phyloP scores from a whole-genome alignment of 306 rosid species.

The Quercus agrifolia region DNA sequence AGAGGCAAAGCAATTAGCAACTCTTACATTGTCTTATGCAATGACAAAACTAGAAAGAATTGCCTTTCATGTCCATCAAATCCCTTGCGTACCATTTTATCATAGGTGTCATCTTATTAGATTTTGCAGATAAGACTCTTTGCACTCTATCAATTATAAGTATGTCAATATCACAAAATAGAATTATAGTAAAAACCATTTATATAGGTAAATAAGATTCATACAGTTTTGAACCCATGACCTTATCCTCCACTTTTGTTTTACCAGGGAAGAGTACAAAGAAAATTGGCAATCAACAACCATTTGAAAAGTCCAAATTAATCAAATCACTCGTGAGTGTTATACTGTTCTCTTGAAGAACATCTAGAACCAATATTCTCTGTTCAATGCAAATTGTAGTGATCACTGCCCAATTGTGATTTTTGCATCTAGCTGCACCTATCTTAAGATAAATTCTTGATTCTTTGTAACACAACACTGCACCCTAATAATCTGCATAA shows the following conservation, averaged over 20 bases:
- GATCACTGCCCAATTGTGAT: not conserved
- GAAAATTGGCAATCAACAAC: not conserved
- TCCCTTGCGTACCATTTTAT: not conserved
- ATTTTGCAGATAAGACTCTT: not conserved
- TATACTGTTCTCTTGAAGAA: not conserved
- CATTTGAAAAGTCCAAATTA: not conserved
- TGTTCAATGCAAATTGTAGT: not conserved
- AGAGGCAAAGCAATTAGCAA: too few relatives aligned
- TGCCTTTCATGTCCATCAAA: not conserved
- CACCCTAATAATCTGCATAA: too few relatives aligned
- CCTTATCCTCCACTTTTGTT: not conserved
- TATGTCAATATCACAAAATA: not conserved
- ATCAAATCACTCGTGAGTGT: not conserved
- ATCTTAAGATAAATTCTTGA: not conserved
- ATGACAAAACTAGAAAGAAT: not conserved
- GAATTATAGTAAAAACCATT: not conserved
- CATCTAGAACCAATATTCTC: not conserved
- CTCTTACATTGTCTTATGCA: too few relatives aligned
- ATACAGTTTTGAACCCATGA: not conserved
- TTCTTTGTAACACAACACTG: not conserved
- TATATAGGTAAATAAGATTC: not conserved
- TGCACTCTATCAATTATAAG: not conserved
- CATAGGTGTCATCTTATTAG: not conserved
- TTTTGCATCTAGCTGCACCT: conserved; percentile 3
- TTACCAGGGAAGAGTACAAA: not conserved